Conservation (phyloP, 2,329 filamentous ascomycete genomes). For the Venturia carpophila region DNA sequence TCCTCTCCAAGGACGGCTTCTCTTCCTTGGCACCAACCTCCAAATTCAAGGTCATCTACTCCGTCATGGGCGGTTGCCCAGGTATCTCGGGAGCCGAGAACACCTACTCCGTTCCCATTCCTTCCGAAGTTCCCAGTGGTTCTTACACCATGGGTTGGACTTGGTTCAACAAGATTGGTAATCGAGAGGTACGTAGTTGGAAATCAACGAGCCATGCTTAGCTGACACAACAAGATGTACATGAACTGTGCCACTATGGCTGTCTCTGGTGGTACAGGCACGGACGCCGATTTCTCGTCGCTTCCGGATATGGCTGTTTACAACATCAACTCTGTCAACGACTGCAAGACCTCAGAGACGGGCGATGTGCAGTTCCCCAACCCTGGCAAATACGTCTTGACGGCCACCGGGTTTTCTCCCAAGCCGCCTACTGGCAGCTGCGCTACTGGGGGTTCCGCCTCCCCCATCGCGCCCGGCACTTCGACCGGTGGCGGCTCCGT, state of each 20-base stretch:
- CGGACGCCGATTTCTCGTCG: conserved; percentile 41
- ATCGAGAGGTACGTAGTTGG: conserved; percentile 53
- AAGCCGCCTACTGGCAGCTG: conserved; percentile 26
- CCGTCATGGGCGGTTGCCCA: conserved; percentile 79
- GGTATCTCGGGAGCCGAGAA: conserved; percentile 49
- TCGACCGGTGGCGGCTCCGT: conserved; percentile 10
- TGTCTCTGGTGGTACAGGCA: conserved; percentile 48
- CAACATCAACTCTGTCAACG: conserved; percentile 50
- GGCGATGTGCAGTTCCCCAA: conserved; percentile 60
- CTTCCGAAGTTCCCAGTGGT: conserved; percentile 59
- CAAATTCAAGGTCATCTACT: conserved; percentile 83
- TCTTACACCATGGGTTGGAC: conserved; percentile 79
- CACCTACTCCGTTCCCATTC: conserved; percentile 60
- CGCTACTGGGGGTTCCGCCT: neutral
- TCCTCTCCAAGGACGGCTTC: conserved; percentile 69
- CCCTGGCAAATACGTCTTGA: conserved; percentile 51
- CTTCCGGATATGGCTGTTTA: conserved; percentile 71
- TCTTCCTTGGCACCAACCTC: conserved; percentile 43
- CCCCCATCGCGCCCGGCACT: neutral
- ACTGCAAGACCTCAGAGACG: conserved; percentile 48
- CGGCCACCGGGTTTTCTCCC: conserved; percentile 26
- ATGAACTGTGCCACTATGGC: conserved; percentile 85
- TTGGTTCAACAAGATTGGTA: conserved; percentile 89
- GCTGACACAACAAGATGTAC: conserved; percentile 53
- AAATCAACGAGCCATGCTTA: no score